phyloP scores from a whole-genome alignment of 2,329 filamentous ascomycete genomes.

The Penicillium sp. region DNA sequence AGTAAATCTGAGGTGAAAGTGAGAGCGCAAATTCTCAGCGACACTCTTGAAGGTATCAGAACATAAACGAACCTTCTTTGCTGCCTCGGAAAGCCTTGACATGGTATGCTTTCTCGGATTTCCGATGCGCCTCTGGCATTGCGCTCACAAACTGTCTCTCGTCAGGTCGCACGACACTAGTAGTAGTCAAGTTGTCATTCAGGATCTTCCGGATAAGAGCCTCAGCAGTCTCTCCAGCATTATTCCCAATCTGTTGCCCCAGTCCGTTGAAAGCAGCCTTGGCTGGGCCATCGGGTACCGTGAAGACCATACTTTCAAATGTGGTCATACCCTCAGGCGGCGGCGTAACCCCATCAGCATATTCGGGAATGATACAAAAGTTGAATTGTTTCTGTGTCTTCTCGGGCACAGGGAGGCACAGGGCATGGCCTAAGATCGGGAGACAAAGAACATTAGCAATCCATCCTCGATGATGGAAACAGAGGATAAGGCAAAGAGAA shows the following conservation, averaged over 20 bases:
- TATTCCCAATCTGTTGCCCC: slow-evolving; percentile 49
- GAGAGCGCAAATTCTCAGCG: neutral
- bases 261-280: slow-evolving; percentile 50
- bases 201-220: slow-evolving; percentile 50
- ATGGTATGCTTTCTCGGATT: slow-evolving; percentile 65
- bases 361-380: slow-evolving; percentile 62
- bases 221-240: slow-evolving; percentile 52
- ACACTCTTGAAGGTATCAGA: neutral
- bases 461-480: neutral
- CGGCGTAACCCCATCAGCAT: slow-evolving; percentile 54
- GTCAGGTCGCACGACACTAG: slow-evolving; percentile 57
- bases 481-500: neutral
- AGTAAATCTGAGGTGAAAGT: neutral
- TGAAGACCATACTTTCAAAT: slow-evolving; percentile 63
- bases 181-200: slow-evolving; percentile 52
- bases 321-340: slow-evolving; percentile 47
- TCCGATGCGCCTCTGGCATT: slow-evolving; percentile 63
- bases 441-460: slow-evolving; percentile 14
- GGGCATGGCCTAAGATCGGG: slow-evolving; percentile 53
- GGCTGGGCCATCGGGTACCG: slow-evolving; percentile 57
- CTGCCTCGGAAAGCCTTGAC: slow-evolving; percentile 66
- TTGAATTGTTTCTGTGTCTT: slow-evolving; percentile 66
- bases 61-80: slow-evolving; percentile 60
- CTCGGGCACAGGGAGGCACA: slow-evolving; percentile 66
- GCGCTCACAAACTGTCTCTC: slow-evolving; percentile 64